Conservation (phyloP, 106 monocot genomes). For the Agapanthus africanus region DNA sequence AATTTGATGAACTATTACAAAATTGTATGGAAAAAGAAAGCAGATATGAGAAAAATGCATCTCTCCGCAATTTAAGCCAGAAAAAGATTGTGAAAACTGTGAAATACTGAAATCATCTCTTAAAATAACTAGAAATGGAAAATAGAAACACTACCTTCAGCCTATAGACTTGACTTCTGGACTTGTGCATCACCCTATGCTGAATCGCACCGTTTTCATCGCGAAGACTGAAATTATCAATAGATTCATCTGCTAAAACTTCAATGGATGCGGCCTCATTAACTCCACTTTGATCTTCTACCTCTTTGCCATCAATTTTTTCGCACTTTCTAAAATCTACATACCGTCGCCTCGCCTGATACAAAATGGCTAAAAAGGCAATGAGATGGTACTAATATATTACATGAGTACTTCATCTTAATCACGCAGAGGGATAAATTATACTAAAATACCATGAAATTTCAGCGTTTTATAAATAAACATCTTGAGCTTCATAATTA, state of each 20-base stretch:
- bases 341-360: constrained; percentile 33
- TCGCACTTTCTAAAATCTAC: constrained; percentile 13
- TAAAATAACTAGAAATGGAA: background rate
- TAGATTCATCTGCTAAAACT: constrained; percentile 48
- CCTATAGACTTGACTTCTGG: constrained; percentile 28
- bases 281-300: constrained; percentile 17
- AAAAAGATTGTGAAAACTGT: too few relatives aligned
- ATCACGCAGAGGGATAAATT: background rate
- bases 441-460: too few relatives aligned
- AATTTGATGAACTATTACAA: background rate
- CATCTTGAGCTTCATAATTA: background rate
- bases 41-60: constrained; percentile 1
- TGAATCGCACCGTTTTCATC: constrained; percentile 24
- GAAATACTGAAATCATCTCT: too few relatives aligned
- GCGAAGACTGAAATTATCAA: constrained; percentile 20
- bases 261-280: constrained; percentile 45
- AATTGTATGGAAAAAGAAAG: background rate
- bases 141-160: constrained; percentile 31
- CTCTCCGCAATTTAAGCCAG: too few relatives aligned
- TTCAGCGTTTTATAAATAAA: too few relatives aligned
- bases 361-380: constrained; percentile 6
- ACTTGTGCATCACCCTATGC: constrained; percentile 16
- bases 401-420: background rate
- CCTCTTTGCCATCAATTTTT: background rate
- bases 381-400: constrained; percentile 6